These are phyloP conservation scores for Cucumis melo DNA, from an alignment of 306 rosid genomes.

Conservation along the genomic window DNA sequence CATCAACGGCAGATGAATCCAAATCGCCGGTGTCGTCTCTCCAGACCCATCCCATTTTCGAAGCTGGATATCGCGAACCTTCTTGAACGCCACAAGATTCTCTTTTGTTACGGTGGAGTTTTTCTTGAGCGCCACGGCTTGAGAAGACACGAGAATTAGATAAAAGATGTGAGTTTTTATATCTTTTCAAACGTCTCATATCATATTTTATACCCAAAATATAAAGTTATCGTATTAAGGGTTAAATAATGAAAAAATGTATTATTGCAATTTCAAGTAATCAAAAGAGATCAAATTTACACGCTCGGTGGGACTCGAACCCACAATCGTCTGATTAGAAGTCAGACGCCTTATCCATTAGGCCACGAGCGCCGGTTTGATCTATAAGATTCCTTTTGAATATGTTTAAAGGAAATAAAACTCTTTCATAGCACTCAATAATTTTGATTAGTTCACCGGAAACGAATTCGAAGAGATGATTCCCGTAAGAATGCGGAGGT, in stretches of 20 bases:
- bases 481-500: conserved; percentile 12
- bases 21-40: conserved; percentile 20
- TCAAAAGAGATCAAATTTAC: not conserved
- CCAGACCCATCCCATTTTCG: conserved; percentile 70
- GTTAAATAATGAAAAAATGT: too few relatives aligned
- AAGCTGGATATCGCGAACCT: not conserved
- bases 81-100: not conserved
- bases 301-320: conserved; percentile 26
- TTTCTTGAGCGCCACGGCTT: not conserved
- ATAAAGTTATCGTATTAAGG: too few relatives aligned
- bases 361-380: conserved; percentile 14
- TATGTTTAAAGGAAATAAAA: too few relatives aligned
- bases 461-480: not conserved
- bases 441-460: not conserved
- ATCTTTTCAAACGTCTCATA: too few relatives aligned
- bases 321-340: conserved; percentile 19
- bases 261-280: too few relatives aligned
- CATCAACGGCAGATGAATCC: conserved; percentile 3
- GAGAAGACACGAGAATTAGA: not conserved
- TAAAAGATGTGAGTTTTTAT: too few relatives aligned
- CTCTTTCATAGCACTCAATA: not conserved
- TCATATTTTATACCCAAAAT: too few relatives aligned
- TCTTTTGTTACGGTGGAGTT: not conserved
- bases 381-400: fast-evolving
- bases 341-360: conserved; percentile 21